Evolutionary conservation across 805 yeast genomes (phyloP).

Genomic region (Cyberlindnera misumaiensis): DNA sequence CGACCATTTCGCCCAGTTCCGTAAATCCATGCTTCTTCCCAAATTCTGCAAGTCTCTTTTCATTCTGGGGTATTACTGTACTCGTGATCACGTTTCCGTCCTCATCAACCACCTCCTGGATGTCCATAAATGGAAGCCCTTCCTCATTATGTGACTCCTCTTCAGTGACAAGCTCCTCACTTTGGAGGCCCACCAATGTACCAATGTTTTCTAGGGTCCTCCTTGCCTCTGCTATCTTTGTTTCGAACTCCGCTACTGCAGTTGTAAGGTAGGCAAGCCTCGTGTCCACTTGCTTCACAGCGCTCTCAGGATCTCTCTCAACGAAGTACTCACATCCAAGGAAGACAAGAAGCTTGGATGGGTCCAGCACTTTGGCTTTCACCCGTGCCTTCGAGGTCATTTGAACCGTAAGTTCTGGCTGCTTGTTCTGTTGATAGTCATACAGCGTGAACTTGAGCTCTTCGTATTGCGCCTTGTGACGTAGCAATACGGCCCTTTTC

Average conservation of each 20-base stretch:
- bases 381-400: conserved; percentile 17
- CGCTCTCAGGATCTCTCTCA: conserved; percentile 26
- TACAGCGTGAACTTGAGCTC: conserved; percentile 16
- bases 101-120: conserved; percentile 78
- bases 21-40: conserved; percentile 12
- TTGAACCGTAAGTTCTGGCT: conserved; percentile 12
- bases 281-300: conserved; percentile 23
- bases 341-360: conserved; percentile 24
- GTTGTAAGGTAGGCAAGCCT: conserved; percentile 26
- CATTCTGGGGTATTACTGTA: conserved; percentile 34
- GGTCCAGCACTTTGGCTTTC: conserved; percentile 15
- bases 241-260: conserved; percentile 35
- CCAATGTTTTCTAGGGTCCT: conserved; percentile 26
- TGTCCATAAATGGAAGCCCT: conserved; percentile 69
- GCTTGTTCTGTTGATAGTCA: conserved; percentile 11
- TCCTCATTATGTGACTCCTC: conserved; percentile 30
- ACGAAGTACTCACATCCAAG: conserved; percentile 37
- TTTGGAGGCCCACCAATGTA: conserved; percentile 15
- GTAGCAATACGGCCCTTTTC: conserved; percentile 7
- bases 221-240: conserved; percentile 34
- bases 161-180: conserved; percentile 5
- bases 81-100: conserved; percentile 59
- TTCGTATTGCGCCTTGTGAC: conserved; percentile 16
- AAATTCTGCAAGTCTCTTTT: conserved; percentile 19
- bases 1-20: conserved; percentile 14